phyloP scores from a whole-genome alignment of 1,284 basidiomycete species.

The Papiliotrema terrestris region DNA sequence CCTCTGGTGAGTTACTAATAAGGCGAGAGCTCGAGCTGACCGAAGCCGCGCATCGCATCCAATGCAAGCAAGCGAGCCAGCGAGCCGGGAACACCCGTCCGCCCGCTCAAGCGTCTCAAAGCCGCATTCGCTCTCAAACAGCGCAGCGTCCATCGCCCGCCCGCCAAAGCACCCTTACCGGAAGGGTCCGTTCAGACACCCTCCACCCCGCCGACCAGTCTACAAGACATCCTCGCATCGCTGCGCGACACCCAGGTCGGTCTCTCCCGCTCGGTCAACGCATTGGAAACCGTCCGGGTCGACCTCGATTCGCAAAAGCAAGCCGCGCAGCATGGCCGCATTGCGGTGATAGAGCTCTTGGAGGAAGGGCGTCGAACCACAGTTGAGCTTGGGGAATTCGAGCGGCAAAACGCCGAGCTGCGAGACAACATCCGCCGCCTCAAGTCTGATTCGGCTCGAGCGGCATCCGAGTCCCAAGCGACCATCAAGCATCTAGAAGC shows the following conservation, averaged over 20 bases:
- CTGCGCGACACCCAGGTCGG: background rate
- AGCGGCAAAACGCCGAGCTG: background rate
- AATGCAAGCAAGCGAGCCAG: background rate
- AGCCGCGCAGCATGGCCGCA: background rate
- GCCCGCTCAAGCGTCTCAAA: slow-evolving; percentile 3
- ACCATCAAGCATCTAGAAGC: background rate
- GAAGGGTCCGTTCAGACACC: background rate
- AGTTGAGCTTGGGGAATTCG: background rate
- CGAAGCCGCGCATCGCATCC: background rate
- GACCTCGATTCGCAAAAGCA: background rate
- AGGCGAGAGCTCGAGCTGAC: background rate
- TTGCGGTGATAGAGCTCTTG: background rate
- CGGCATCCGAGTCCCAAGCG: background rate
- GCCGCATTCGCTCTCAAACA: background rate
- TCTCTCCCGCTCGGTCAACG: background rate
- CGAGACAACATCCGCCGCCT: background rate
- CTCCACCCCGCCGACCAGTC: background rate
- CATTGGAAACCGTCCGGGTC: background rate
- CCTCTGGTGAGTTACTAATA: too few relatives aligned
- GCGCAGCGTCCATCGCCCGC: background rate
- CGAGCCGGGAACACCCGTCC: background rate
- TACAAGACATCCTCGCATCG: background rate
- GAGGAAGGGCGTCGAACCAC: slow-evolving; percentile 1
- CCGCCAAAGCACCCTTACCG: background rate
- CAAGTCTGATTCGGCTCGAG: background rate